These are phyloP conservation scores for Epithele typhae DNA, from an alignment of 768 basidiomycete species.

Conservation along the genomic window DNA sequence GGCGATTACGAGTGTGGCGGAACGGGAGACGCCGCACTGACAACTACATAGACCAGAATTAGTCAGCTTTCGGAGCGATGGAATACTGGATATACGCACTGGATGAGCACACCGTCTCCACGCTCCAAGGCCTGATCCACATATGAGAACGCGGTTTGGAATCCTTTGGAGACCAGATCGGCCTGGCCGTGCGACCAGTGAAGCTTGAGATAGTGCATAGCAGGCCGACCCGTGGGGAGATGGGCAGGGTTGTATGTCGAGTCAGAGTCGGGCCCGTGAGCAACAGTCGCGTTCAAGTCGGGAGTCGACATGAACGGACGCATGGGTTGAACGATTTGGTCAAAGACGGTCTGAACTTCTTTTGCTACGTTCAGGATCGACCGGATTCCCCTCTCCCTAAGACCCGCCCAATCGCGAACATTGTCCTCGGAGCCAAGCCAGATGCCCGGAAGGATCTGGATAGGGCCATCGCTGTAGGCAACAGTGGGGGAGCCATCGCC, in stretches of 20 bases:
- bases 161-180: conserved; percentile 76
- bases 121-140: conserved; percentile 72
- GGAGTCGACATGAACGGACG: conserved; percentile 68
- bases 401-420: conserved; percentile 72
- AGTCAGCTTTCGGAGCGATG: too few species aligned
- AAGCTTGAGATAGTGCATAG: conserved; percentile 85
- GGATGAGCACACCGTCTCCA: conserved; percentile 77
- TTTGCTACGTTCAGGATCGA: conserved; percentile 91
- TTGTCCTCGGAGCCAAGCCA: conserved; percentile 94
- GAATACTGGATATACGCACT: conserved; percentile 51
- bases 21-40: conserved; percentile 91
- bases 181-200: conserved; percentile 94
- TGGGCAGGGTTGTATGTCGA: conserved; percentile 67
- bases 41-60: conserved; percentile 70
- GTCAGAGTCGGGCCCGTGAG: conserved; percentile 24
- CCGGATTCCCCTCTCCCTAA: conserved; percentile 68
- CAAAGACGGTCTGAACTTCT: conserved; percentile 77
- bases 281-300: conserved; percentile 42
- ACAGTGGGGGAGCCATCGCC: conserved; percentile 50
- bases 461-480: conserved; percentile 78
- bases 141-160: conserved; percentile 77
- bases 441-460: conserved; percentile 79
- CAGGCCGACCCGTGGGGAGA: conserved; percentile 63
- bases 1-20: conserved; percentile 86
- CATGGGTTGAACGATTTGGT: conserved; percentile 43